A percentile compares a stretch with the other conserved stretches of the same genome.
Evolutionary conservation across 257 asterid genomes (phyloP).

Genomic region (Handroanthus guayacan): DNA sequence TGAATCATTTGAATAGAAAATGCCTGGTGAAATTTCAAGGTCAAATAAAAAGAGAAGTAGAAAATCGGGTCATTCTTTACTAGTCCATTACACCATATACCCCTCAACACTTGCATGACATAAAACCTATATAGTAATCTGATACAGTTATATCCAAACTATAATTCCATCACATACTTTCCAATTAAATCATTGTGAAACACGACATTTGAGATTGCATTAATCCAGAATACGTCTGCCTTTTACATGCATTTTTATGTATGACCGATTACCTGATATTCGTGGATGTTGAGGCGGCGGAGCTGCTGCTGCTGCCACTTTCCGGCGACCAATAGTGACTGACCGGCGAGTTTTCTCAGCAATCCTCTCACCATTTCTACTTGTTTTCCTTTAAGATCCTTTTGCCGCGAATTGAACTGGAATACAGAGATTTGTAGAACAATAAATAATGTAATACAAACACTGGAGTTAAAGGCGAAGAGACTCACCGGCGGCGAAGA

Average conservation of each 20-base stretch:
- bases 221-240: background rate
- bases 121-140: background rate
- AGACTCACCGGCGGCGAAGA: conserved; percentile 33
- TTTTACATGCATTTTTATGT: background rate
- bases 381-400: conserved; percentile 9
- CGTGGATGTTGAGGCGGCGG: conserved; percentile 97
- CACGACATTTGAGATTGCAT: background rate
- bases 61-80: background rate
- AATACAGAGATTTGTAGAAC: conserved; percentile 8
- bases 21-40: background rate
- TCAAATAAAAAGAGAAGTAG: background rate
- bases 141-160: background rate
- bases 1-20: conserved; percentile 12
- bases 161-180: background rate
- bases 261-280: conserved; percentile 72
- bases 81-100: background rate
- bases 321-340: conserved; percentile 86
- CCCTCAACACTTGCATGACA: background rate
- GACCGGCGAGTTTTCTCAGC: conserved; percentile 75
- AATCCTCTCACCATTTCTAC: conserved; percentile 76
- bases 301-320: conserved; percentile 99
- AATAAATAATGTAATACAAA: conserved; percentile 1
- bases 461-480: conserved; percentile 26
- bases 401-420: conserved; percentile 34
- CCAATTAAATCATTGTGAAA: background rate